These are phyloP conservation scores for Arthrobotrys iridis DNA, from an alignment of 2,329 filamentous ascomycete genomes.

Conservation along the genomic window DNA sequence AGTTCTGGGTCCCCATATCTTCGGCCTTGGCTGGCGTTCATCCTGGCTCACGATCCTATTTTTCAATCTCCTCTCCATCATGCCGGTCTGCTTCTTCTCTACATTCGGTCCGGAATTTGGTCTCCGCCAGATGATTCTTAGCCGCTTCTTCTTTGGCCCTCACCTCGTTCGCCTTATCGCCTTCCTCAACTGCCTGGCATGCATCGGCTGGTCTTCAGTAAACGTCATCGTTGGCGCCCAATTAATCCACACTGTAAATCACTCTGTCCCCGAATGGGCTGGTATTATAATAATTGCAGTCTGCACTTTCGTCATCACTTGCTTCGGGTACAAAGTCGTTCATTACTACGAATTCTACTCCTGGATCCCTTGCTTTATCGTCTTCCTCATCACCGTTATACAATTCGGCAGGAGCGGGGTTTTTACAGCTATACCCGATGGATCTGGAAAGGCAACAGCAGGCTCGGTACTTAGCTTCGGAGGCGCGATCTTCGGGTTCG, in stretches of 20 bases:
- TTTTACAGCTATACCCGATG: slow-evolving; percentile 72
- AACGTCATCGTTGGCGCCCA: slow-evolving; percentile 84
- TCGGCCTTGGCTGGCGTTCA: slow-evolving; percentile 77
- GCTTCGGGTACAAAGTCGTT: slow-evolving; percentile 79
- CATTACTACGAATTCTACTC: slow-evolving; percentile 79
- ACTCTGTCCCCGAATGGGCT: slow-evolving; percentile 74
- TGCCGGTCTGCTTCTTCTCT: slow-evolving; percentile 79
- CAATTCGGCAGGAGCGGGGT: slow-evolving; percentile 74
- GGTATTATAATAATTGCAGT: slow-evolving; percentile 78
- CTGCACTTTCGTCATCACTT: slow-evolving; percentile 74
- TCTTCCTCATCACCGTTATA: slow-evolving; percentile 75
- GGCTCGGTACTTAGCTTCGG: slow-evolving; percentile 73
- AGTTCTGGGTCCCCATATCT: slow-evolving; percentile 74
- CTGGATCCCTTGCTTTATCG: slow-evolving; percentile 77
- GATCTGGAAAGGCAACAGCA: slow-evolving; percentile 69
- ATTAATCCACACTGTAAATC: slow-evolving; percentile 77
- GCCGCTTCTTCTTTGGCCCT: slow-evolving; percentile 79
- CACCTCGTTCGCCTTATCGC: slow-evolving; percentile 77
- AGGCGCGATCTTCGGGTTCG: slow-evolving; percentile 73
- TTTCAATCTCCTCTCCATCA: slow-evolving; percentile 77
- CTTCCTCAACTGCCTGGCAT: slow-evolving; percentile 75
- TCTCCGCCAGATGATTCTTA: slow-evolving; percentile 81
- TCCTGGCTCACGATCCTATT: slow-evolving; percentile 77
- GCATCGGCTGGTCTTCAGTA: slow-evolving; percentile 78
- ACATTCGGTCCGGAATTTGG: slow-evolving; percentile 79